Conservation (phyloP, 23 red algal species). For the Chondrus crispus region DNA sequence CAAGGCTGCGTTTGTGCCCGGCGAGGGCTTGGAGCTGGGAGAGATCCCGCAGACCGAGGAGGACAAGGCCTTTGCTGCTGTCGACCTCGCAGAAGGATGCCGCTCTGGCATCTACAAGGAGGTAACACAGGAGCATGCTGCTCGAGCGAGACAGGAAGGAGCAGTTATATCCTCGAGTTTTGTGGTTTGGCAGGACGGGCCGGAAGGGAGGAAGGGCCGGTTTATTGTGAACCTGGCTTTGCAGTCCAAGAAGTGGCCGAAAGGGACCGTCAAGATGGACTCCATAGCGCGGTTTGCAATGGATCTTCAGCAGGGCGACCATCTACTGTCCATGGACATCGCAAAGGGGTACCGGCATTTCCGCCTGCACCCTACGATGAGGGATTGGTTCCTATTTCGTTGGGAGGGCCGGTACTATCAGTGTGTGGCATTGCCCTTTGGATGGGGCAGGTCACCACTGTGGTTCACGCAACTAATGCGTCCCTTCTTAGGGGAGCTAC, state of each 20-base stretch:
- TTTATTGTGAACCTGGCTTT: neutral
- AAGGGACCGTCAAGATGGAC: conserved; percentile 25
- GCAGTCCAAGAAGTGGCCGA: conserved; percentile 31
- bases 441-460: neutral
- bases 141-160: neutral
- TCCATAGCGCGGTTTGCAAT: neutral
- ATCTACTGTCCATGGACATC: neutral
- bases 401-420: neutral
- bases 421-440: conserved; percentile 16
- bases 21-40: neutral
- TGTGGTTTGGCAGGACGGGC: neutral
- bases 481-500: neutral
- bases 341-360: conserved; percentile 5
- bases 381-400: conserved; percentile 21
- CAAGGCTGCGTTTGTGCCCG: neutral
- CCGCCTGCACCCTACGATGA: neutral
- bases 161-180: neutral
- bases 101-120: neutral
- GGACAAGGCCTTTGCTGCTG: neutral
- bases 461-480: conserved; percentile 17
- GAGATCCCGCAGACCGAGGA: neutral
- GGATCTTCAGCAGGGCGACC: neutral
- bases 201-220: neutral
- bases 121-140: neutral
- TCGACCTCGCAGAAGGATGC: neutral